Conservation (phyloP, 2,329 filamentous ascomycete species). For the Drechslerella coelobrocha region DNA sequence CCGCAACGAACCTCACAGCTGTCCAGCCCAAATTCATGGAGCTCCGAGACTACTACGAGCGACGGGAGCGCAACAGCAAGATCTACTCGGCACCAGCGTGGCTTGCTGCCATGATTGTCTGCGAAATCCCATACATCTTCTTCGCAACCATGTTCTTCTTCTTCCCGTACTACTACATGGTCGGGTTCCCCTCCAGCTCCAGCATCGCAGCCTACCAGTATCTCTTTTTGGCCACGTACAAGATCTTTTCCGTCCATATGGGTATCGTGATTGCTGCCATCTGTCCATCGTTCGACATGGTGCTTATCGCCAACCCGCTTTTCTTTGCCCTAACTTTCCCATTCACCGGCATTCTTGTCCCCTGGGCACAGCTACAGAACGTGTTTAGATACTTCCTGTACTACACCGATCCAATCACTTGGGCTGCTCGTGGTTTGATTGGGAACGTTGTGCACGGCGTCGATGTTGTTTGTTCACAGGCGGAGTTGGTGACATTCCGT, state of each 20-base stretch:
- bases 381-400: slow-evolving; percentile 75
- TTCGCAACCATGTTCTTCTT: slow-evolving; percentile 72
- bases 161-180: slow-evolving; percentile 77
- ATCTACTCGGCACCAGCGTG: slow-evolving; percentile 83
- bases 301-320: slow-evolving; percentile 66
- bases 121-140: slow-evolving; percentile 75
- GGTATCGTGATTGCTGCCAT: slow-evolving; percentile 87
- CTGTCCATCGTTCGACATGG: slow-evolving; percentile 66
- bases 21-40: slow-evolving; percentile 79
- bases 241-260: slow-evolving; percentile 62
- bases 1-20: slow-evolving; percentile 74
- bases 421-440: slow-evolving; percentile 75
- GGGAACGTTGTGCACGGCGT: slow-evolving; percentile 67
- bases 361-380: slow-evolving; percentile 69
- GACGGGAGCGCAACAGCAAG: slow-evolving; percentile 73
- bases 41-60: slow-evolving; percentile 75
- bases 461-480: slow-evolving; percentile 62
- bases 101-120: slow-evolving; percentile 73
- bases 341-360: slow-evolving; percentile 79
- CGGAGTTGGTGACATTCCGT: slow-evolving; percentile 71
- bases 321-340: slow-evolving; percentile 79
- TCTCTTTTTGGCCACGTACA: slow-evolving; percentile 77
- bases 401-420: slow-evolving; percentile 71
- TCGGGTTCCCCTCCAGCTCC: slow-evolving; percentile 71
- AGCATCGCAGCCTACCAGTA: slow-evolving; percentile 75